Percentiles rank a stretch among this genome's conserved stretches.
These are phyloP conservation scores for Populus euphratica DNA, from an alignment of 345 rosid genomes.

Conservation along the genomic window DNA sequence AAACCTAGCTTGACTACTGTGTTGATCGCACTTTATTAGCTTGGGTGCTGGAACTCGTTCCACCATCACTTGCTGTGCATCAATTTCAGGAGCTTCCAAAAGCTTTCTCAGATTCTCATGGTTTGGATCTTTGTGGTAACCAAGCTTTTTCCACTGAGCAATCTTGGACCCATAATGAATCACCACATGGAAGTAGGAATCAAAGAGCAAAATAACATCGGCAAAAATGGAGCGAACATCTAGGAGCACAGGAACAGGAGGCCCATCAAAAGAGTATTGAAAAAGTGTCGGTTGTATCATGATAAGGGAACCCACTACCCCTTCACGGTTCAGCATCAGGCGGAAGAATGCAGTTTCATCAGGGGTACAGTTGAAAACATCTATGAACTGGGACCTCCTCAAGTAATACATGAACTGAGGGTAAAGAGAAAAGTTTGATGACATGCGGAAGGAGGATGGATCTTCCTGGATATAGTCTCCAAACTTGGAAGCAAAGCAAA, in stretches of 20 bases:
- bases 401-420: conserved; percentile 97
- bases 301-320: conserved; percentile 77
- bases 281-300: conserved; percentile 95
- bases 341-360: conserved; percentile 88
- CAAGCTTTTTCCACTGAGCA: conserved; percentile 87
- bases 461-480: conserved; percentile 90
- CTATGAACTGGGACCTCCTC: conserved; percentile 95
- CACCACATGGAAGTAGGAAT: conserved; percentile 84
- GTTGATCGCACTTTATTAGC: conserved; percentile 83
- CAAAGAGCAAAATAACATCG: conserved; percentile 80
- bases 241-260: conserved; percentile 90
- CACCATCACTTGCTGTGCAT: conserved; percentile 58
- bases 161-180: conserved; percentile 86
- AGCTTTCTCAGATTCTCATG: conserved; percentile 82
- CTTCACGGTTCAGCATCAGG: conserved; percentile 87
- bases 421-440: conserved; percentile 82
- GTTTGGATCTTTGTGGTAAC: conserved; percentile 71
- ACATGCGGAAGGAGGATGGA: conserved; percentile 84
- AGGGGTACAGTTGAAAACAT: conserved; percentile 80
- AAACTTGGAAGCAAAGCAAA: conserved; percentile 68
- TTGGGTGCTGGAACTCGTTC: conserved; percentile 77
- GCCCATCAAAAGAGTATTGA: conserved; percentile 88
- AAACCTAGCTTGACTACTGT: conserved; percentile 92
- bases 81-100: conserved; percentile 79
- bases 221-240: conserved; percentile 73